These are phyloP conservation scores for Macadamia integrifolia DNA, from an alignment of 164 flowering plant genomes.

Conservation along the genomic window DNA sequence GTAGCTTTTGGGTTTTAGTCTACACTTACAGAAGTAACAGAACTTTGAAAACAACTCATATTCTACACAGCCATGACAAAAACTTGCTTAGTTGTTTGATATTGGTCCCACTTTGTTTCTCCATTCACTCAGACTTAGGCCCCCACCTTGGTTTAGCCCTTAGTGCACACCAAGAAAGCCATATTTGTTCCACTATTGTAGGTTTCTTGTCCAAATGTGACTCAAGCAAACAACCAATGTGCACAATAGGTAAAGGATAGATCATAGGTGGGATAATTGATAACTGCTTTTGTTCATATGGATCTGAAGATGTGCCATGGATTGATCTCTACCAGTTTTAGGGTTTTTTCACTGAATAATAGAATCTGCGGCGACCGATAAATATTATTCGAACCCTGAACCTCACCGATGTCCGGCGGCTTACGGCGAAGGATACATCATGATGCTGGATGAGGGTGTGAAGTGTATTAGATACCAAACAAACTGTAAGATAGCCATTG, in stretches of 20 bases:
- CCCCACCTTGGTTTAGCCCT: slow-evolving; percentile 4
- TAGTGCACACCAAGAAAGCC: not conserved
- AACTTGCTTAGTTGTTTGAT: not conserved
- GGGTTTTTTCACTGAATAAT: too few relatives aligned
- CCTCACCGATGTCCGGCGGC: too few relatives aligned
- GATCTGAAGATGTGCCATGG: not conserved
- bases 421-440: too few relatives aligned
- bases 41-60: not conserved
- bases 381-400: too few relatives aligned
- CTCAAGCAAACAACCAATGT: not conserved
- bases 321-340: not conserved
- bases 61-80: not conserved
- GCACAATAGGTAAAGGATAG: not conserved
- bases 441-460: too few relatives aligned
- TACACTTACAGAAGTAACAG: not conserved
- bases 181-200: not conserved
- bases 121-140: not conserved
- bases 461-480: too few relatives aligned
- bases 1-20: not conserved
- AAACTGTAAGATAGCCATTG: too few relatives aligned
- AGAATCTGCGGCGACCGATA: too few relatives aligned
- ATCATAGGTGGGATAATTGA: too few relatives aligned
- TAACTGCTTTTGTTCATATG: not conserved
- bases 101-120: not conserved
- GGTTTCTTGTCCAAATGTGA: slow-evolving; percentile 5